Base-by-base conservation (phyloP, 805 yeast genomes). In the Saccharomycopsis olivae region DNA sequence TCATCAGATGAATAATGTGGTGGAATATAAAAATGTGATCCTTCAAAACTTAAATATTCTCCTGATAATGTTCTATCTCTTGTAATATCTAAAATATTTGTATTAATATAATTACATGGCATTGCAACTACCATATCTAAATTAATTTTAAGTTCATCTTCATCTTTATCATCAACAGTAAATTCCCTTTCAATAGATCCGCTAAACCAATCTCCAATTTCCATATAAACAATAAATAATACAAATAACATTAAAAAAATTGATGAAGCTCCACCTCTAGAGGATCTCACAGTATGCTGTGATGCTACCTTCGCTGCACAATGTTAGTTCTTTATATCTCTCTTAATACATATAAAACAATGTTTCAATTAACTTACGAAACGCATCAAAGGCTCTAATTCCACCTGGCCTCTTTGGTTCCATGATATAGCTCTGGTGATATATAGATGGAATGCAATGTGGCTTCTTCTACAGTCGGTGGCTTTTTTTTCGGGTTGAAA, bases 171-270 rank as follows among this genome's bases (percentile, higher is more conserved):
- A 52, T 84, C 94, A 3, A 92, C 94, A 3, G 68, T 63, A 56
- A 84, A 92, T 49, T 78, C 83, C 49, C 79, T 82, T 51, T 78
- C 86, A 5, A 81, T 70, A 41, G 69, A 69, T 2, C 96, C 96
- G 40, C 92, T 95, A 41, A 88, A 64, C 55, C 69, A 84, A 11
- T 82, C 79, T 5, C 96, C 95, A 21, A 87, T 60, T 54, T 88
- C 94, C 11, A 84, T 73, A 84, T 94, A 89, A 4, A 84, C 58
- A 28, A 88, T 63, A 52, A 86, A 73, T 13, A 85, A 51, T 14
- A 82, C 70, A 43, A 71, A 66, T 19, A 80, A 48, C n/a, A 70
- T 65, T 13, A 87, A 75, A 35, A 80, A 32, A 3, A 85, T 49
- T 0, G 95, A 78, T 13, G 87, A 73, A 14, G 73, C 55, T 3